These are phyloP conservation scores for Cyberlindnera xishuangbannaensis DNA, from an alignment of 805 yeast species.

Conservation along the genomic window DNA sequence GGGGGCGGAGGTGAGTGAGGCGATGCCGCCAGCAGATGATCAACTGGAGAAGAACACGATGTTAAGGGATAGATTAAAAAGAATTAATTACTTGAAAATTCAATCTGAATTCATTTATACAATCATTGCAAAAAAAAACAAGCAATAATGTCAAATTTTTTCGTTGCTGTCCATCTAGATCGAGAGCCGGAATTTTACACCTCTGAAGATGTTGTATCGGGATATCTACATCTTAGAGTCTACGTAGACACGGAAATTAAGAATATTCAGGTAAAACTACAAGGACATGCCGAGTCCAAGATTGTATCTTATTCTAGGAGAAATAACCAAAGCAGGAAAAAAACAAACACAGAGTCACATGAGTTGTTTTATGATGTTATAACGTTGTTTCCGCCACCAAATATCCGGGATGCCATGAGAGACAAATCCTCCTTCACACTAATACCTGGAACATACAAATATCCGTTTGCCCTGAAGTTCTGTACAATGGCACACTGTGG, in stretches of 20 bases:
- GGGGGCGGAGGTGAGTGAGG: too few species aligned
- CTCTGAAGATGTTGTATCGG: constrained; percentile 14
- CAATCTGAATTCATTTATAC: too few species aligned
- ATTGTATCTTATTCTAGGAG: constrained; percentile 24
- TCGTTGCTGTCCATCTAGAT: constrained; percentile 8
- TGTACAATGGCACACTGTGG: constrained; percentile 29
- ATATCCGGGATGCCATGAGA: constrained; percentile 38
- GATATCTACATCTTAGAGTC: constrained; percentile 14
- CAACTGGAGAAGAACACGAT: too few species aligned
- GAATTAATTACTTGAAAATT: too few species aligned
- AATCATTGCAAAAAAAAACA: too few species aligned
- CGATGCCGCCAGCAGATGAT: too few species aligned
- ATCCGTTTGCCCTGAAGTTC: constrained; percentile 33
- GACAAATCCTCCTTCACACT: constrained; percentile 23
- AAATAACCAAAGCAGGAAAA: constrained; percentile 4
- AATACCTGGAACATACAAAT: constrained; percentile 42
- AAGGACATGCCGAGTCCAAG: constrained; percentile 40
- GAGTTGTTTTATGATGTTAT: constrained; percentile 42
- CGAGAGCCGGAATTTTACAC: constrained; percentile 10
- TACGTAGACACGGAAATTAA: constrained; percentile 34
- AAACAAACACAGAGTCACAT: constrained; percentile 25
- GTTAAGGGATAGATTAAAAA: too few species aligned
- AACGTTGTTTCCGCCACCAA: constrained; percentile 48
- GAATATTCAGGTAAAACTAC: constrained; percentile 45
- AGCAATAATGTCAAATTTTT: too few species aligned